A percentile compares a stretch with the other conserved stretches of the same genome.
phyloP scores from a whole-genome alignment of 116 monocot genomes.

The Iris pallida region DNA sequence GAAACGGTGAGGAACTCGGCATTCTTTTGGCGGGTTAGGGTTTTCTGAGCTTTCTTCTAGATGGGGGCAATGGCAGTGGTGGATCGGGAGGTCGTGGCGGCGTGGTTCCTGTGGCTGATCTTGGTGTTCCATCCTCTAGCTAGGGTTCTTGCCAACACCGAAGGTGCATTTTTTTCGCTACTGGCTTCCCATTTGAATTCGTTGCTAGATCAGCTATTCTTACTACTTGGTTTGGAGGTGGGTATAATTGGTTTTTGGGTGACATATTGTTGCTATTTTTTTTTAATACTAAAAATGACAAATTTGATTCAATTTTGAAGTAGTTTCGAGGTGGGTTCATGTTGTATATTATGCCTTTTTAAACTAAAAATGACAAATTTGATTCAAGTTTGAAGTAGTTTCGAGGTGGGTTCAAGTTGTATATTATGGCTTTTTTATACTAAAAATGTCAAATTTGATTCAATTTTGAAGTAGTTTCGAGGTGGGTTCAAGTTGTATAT shows the following conservation, averaged over 20 bases:
- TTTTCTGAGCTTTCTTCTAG: conserved; percentile 2
- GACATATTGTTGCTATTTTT: background rate
- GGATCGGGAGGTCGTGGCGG: conserved; percentile 17
- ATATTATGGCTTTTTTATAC: no score
- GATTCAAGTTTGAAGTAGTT: no score
- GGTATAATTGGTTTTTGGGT: background rate
- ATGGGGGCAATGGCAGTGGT: conserved; percentile 9
- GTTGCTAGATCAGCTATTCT: background rate
- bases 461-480: background rate
- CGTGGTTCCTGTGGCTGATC: conserved; percentile 34
- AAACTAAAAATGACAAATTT: background rate
- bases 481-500: background rate
- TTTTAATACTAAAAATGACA: background rate
- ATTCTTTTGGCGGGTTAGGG: background rate
- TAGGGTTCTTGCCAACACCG: conserved; percentile 38
- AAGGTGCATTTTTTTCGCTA: conserved; percentile 24
- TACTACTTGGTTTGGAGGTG: conserved; percentile 1
- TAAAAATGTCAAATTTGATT: background rate
- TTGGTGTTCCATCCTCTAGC: conserved; percentile 22
- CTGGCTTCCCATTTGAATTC: background rate
- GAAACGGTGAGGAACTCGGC: background rate
- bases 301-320: background rate
- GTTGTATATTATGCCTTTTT: background rate
- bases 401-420: no score
- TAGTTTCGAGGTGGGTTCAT: no score